Percentiles rank a stretch among this genome's conserved stretches.
These are phyloP conservation scores for Aspergillus luchuensis DNA, from an alignment of 2,329 filamentous ascomycete species.

Conservation along the genomic window DNA sequence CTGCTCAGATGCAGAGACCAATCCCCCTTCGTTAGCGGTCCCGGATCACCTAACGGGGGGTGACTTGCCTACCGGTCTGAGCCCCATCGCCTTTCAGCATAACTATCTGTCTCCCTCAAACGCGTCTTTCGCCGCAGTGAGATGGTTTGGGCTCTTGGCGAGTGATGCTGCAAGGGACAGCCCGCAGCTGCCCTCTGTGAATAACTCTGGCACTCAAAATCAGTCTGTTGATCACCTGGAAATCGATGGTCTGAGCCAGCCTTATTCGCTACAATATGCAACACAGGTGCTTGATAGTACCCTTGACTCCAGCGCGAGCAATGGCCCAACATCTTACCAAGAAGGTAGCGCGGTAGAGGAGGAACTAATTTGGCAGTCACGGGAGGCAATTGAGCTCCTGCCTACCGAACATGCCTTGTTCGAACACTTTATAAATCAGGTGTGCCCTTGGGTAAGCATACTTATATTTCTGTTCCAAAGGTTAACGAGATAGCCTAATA, in stretches of 20 bases:
- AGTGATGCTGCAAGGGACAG: constrained; percentile 22
- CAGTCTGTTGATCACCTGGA: constrained; percentile 19
- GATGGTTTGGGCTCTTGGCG: constrained; percentile 50
- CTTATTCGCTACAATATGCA: background rate
- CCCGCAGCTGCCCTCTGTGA: constrained; percentile 18
- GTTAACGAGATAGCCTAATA: background rate
- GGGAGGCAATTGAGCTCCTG: constrained; percentile 13
- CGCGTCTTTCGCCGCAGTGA: constrained; percentile 45
- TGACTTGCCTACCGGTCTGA: background rate
- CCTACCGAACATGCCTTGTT: constrained; percentile 15
- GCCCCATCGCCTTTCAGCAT: background rate
- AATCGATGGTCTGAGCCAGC: background rate
- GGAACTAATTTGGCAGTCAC: constrained; percentile 12
- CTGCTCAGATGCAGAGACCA: background rate
- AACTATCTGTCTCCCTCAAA: constrained; percentile 22
- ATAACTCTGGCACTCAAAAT: constrained; percentile 19
- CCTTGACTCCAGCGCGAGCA: background rate
- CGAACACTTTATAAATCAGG: constrained; percentile 16
- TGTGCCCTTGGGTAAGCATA: constrained; percentile 33
- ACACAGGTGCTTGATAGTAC: background rate
- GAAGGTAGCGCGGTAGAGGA: background rate
- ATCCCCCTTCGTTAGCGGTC: background rate
- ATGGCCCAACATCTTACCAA: background rate
- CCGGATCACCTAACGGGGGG: background rate
- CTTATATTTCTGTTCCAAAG: too few relatives aligned